These are phyloP conservation scores for Penicillium sp. DNA, from an alignment of 2,329 filamentous ascomycete genomes.

Conservation along the genomic window DNA sequence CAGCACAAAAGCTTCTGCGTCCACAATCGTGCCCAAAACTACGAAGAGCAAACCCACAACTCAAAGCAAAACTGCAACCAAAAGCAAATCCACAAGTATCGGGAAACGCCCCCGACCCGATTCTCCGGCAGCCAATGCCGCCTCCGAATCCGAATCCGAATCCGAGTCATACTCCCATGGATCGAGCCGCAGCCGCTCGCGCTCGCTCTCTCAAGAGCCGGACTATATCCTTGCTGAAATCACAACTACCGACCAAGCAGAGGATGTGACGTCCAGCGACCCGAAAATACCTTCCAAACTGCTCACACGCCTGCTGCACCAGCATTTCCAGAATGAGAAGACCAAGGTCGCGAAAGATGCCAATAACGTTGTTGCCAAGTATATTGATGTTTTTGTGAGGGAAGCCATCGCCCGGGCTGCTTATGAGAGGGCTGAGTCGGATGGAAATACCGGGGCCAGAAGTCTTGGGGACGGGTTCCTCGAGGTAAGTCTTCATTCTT, in stretches of 20 bases:
- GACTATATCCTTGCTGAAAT: slow-evolving; percentile 51
- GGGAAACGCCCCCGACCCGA: slow-evolving; percentile 17
- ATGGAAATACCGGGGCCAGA: slow-evolving; percentile 31
- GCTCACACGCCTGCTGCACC: slow-evolving; percentile 72
- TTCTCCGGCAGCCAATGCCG: slow-evolving; percentile 10
- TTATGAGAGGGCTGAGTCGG: slow-evolving; percentile 61
- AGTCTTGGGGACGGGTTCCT: slow-evolving; percentile 61
- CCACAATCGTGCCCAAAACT: slow-evolving; percentile 9
- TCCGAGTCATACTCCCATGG: slow-evolving; percentile 24
- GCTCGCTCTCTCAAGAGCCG: slow-evolving; percentile 40
- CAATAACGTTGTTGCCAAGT: slow-evolving; percentile 73
- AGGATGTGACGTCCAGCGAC: slow-evolving; percentile 36
- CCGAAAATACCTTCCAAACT: slow-evolving; percentile 69
- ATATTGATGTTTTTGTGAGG: slow-evolving; percentile 86
- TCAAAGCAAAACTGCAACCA: slow-evolving; percentile 9
- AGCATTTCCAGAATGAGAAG: slow-evolving; percentile 69
- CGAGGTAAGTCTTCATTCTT: slow-evolving; percentile 57
- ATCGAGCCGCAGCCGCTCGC: slow-evolving; percentile 19
- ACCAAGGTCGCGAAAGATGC: slow-evolving; percentile 76
- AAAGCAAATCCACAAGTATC: slow-evolving; percentile 13
- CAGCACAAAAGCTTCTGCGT: slow-evolving; percentile 9
- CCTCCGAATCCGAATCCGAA: slow-evolving; percentile 17
- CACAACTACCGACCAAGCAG: slow-evolving; percentile 26
- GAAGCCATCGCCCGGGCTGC: slow-evolving; percentile 81
- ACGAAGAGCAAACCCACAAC: slow-evolving; percentile 9